phyloP scores from a whole-genome alignment of 2,329 filamentous ascomycete genomes.

The Mycosphaerella sp. region DNA sequence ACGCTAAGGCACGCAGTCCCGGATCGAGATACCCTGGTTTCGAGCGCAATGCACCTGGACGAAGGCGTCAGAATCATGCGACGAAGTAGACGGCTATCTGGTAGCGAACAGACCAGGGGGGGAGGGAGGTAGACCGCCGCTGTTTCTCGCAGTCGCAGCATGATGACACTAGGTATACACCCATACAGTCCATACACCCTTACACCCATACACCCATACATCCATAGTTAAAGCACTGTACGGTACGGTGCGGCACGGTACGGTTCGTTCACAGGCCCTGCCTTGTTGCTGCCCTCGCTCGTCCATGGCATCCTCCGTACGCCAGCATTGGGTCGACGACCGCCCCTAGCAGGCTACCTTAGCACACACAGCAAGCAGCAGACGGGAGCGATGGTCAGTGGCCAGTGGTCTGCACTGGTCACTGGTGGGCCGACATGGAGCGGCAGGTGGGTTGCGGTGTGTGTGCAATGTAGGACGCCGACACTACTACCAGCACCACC shows the following conservation, averaged over 20 bases:
- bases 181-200: no score
- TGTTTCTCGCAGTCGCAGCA: slow-evolving; percentile 1
- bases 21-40: slow-evolving; percentile 24
- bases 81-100: slow-evolving; percentile 16
- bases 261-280: no score
- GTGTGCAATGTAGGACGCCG: slow-evolving; percentile 16
- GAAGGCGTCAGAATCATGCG: slow-evolving; percentile 20
- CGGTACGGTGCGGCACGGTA: no score
- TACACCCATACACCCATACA: no score
- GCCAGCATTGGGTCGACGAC: slow-evolving; percentile 11
- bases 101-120: slow-evolving; percentile 22
- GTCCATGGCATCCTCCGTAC: slow-evolving; percentile 17
- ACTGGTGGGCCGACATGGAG: slow-evolving; percentile 11
- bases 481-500: no score
- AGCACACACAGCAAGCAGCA: not conserved
- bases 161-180: no score
- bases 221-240: no score
- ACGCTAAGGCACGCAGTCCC: slow-evolving; percentile 21
- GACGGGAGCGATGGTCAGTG: slow-evolving; percentile 6
- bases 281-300: slow-evolving; percentile 11
- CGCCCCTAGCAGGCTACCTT: not conserved
- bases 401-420: no score
- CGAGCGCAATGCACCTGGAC: slow-evolving; percentile 21
- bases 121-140: slow-evolving; percentile 16
- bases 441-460: slow-evolving; percentile 8